Base-by-base conservation (phyloP, 257 asterid species). In the Solanum rostratum region DNA sequence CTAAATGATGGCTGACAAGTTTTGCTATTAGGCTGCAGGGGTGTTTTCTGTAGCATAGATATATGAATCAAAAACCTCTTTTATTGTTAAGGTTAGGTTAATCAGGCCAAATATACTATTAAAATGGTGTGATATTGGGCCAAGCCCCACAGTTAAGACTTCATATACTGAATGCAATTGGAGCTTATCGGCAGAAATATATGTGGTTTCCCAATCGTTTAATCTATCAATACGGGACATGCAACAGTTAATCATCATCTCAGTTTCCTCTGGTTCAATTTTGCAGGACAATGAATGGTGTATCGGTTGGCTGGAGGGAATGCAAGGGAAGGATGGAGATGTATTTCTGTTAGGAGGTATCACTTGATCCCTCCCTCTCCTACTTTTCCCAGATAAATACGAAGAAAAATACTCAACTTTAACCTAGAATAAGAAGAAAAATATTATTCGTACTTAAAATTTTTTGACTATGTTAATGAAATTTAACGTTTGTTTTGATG, bases 341-440 rank as follows among this genome's bases (percentile, higher is more conserved):
- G 95, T 90, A 50, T 92, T 91, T 59, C 79, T 95, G 46, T 80
- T 95, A 89, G 99, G 99, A 87, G 99, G 97, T 93, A 89, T 22
- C 76, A 78, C 83, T 39, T 39, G 43, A 37, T 8, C 7, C 73
- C 73, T 59, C 66, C 63, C 63, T 50, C 49, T 60, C n/a, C 84
- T 22, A 5, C 73, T 27, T 85, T 81, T 30, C 12, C 54, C 66
- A 3, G 7, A 73, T 71, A 20, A 20, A 57, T 57, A 24, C 20
- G 27, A 57, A 57, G 63, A 57, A 57, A 57, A 57, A 9, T 20
- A 20, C 27, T 8, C 4, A 33, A 33, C 39, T 33, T 33, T 33
- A 33, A 33, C 39, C 39, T 33, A 33, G 39, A 20, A 57, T 57
- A 11, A 57, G 27, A 57, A 57, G 63, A 57, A 57, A 57, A 57